Conservation (phyloP, 2,329 filamentous ascomycete genomes). For the Chaetomiaceae sp. region DNA sequence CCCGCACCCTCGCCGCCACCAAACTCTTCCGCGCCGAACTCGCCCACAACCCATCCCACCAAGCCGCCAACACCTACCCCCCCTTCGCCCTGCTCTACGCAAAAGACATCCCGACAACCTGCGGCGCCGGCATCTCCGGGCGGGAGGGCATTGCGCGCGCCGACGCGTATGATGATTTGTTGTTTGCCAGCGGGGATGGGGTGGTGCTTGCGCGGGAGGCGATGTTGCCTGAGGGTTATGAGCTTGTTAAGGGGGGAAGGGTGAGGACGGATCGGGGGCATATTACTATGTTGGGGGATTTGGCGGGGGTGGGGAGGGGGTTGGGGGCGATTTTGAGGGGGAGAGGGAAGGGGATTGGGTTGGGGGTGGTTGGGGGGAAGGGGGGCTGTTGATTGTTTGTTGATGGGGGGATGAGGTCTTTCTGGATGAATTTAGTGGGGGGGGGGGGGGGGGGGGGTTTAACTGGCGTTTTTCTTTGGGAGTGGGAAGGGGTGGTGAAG, state of each 20-base stretch:
- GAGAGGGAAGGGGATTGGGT: conserved; percentile 66
- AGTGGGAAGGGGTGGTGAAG: too few species aligned
- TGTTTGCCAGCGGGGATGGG: conserved; percentile 83
- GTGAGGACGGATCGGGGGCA: conserved; percentile 81
- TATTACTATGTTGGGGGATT: conserved; percentile 78
- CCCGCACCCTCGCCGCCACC: conserved; percentile 65
- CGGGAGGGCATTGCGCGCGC: conserved; percentile 68
- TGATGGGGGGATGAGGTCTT: background rate
- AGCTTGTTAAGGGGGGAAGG: conserved; percentile 65
- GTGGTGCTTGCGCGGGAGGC: conserved; percentile 82
- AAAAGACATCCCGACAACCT: conserved; percentile 81
- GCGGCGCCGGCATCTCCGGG: conserved; percentile 68
- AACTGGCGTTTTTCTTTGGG: too few species aligned
- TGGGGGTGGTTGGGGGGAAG: too few species aligned
- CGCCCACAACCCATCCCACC: conserved; percentile 54
- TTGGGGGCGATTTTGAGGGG: conserved; percentile 64
- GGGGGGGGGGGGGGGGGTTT: too few species aligned
- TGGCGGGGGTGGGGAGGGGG: conserved; percentile 73
- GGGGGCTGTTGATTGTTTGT: background rate
- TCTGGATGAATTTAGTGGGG: background rate
- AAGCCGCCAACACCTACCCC: conserved; percentile 68
- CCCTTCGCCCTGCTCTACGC: conserved; percentile 80
- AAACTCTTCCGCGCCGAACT: conserved; percentile 74
- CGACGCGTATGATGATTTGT: conserved; percentile 80
- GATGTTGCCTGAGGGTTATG: conserved; percentile 78